phyloP scores from a whole-genome alignment of 2,329 filamentous ascomycete genomes.

The Simplicillium aogashimaense region DNA sequence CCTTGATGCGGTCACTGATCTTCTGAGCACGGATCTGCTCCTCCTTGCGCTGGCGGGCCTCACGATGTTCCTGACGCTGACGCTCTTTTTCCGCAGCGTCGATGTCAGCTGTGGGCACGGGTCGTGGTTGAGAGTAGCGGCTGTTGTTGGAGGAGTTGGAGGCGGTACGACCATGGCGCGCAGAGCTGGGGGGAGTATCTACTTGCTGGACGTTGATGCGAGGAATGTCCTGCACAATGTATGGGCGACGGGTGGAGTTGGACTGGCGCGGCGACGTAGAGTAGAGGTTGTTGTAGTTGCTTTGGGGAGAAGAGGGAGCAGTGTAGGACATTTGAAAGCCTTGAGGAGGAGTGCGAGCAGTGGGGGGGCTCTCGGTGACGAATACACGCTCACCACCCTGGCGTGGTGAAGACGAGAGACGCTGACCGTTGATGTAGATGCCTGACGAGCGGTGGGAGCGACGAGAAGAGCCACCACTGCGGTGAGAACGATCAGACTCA shows the following conservation, averaged over 20 bases:
- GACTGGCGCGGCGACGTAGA: constrained; percentile 12
- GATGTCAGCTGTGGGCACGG: constrained; percentile 1
- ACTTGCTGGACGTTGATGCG: constrained; percentile 22
- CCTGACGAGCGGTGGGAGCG: constrained; percentile 20
- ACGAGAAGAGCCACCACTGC: constrained; percentile 17
- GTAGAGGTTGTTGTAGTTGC: constrained; percentile 12
- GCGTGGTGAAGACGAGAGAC: constrained; percentile 18
- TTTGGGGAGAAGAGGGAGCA: constrained; percentile 26
- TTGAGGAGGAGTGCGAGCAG: constrained; percentile 36
- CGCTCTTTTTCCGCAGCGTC: constrained; percentile 12
- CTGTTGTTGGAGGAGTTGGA: constrained; percentile 25
- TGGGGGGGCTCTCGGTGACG: constrained; percentile 33
- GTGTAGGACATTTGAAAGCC: constrained; percentile 27
- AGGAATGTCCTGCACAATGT: constrained; percentile 27
- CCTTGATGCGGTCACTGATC: constrained; percentile 23
- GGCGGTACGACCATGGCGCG: constrained; percentile 23
- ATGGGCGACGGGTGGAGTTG: constrained; percentile 17
- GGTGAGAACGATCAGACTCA: constrained; percentile 24
- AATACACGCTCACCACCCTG: constrained; percentile 27
- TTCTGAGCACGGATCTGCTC: constrained; percentile 12
- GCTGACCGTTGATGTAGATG: constrained; percentile 27
- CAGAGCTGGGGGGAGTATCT: constrained; percentile 19
- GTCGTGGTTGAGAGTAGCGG: constrained; percentile 16
- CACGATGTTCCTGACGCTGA: constrained; percentile 11
- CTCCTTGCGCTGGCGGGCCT: constrained; percentile 17